Percentiles rank a stretch among this genome's conserved stretches.
These are phyloP conservation scores for Euphorbia peplus DNA, from an alignment of 345 rosid species.

Conservation along the genomic window DNA sequence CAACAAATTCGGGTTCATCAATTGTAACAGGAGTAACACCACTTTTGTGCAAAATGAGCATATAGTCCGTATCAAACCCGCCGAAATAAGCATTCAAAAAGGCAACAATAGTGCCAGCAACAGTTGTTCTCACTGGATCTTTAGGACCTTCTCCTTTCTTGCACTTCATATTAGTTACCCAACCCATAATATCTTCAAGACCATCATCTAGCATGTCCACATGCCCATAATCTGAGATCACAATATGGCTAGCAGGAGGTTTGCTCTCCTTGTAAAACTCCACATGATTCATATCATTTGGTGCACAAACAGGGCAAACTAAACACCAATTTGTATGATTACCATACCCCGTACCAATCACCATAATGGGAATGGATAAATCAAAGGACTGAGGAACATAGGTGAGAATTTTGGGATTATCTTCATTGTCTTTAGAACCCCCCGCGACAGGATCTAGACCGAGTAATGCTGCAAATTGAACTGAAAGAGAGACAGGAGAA, in stretches of 20 bases:
- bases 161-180: not conserved
- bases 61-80: conserved; percentile 7
- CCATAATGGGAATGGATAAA: conserved; percentile 24
- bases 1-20: not conserved
- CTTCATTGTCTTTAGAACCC: not conserved
- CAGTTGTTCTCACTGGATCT: conserved; percentile 26
- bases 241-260: conserved; percentile 32
- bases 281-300: conserved; percentile 25
- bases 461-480: conserved; percentile 16
- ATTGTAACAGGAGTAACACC: conserved; percentile 21
- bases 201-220: conserved; percentile 36
- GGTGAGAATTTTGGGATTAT: conserved; percentile 28
- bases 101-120: conserved; percentile 39
- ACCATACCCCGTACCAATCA: conserved; percentile 36
- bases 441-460: conserved; percentile 45
- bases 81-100: conserved; percentile 25
- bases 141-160: conserved; percentile 18
- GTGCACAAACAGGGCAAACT: conserved; percentile 19
- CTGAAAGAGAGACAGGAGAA: not conserved
- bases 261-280: conserved; percentile 30
- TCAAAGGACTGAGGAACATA: conserved; percentile 20
- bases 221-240: conserved; percentile 33
- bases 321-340: not conserved
- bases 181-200: not conserved
- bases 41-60: conserved; percentile 18